These are phyloP conservation scores for Nannochloropsis gaditana DNA, from an alignment of 108 stramenopile species.

Conservation along the genomic window DNA sequence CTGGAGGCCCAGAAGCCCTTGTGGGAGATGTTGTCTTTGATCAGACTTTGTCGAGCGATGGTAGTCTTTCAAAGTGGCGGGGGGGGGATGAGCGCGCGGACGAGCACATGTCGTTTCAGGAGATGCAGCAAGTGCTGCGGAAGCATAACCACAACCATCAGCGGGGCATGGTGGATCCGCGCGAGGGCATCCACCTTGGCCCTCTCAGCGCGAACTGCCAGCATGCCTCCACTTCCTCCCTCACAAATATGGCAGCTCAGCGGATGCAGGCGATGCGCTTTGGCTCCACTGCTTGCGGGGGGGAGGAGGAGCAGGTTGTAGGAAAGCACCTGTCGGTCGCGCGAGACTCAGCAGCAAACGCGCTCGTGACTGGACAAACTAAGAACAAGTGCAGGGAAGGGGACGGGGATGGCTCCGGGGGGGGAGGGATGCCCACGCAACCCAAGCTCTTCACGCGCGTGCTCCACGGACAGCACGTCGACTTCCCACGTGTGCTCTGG, in stretches of 20 bases:
- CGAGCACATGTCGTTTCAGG: not conserved
- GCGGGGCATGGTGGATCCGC: not conserved
- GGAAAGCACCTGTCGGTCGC: not conserved
- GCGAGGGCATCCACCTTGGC: not conserved
- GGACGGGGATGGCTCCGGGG: not conserved
- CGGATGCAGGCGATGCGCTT: conserved; percentile 8
- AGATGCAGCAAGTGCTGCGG: not conserved
- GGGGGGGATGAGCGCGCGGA: not conserved
- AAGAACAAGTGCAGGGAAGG: not conserved
- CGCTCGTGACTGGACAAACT: not conserved
- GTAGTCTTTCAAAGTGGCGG: not conserved
- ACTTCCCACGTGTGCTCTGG: not conserved
- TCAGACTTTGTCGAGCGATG: no score
- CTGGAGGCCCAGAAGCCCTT: not conserved
- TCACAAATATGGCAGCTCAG: not conserved
- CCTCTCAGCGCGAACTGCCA: not conserved
- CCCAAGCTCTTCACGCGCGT: not conserved
- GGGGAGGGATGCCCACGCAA: not conserved
- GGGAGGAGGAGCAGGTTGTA: not conserved
- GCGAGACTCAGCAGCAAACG: no score
- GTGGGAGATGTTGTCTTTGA: not conserved
- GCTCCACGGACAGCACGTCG: not conserved
- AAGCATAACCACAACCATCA: not conserved
- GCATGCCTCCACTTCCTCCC: not conserved
- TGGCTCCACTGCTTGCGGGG: not conserved